Evolutionary conservation across 495 filamentous ascomycete genomes (phyloP), one percentile per base, ranked within the genome.

Genomic region (Tuber microsphaerosporum): DNA sequence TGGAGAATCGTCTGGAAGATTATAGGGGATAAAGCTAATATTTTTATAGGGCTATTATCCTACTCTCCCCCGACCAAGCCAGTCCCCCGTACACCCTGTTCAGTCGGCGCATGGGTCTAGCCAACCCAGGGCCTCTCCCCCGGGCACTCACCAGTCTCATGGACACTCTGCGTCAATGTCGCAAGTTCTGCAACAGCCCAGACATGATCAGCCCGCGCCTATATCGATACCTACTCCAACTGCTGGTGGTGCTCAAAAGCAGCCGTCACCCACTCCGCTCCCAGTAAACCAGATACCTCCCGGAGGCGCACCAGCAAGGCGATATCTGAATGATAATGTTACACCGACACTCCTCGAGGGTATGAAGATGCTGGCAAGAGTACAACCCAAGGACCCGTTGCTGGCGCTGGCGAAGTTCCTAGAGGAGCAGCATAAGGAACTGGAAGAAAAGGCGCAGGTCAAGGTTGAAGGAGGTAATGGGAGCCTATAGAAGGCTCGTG

Each of bases 271-370:
- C 84, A 84, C 34, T 82, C 86, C 48, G 85, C 89, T 80, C 87
- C 88, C 34, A 75, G 85, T 77, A 84, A 88, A 82, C 85, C 89
- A 83, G 68, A 83, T 83, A 17, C 86, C 84, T 3, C 84, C 88
- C 1, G 93, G 97, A 80, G 95, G 95, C 61, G 93, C 92, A 1
- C 93, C 94, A 7, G 92, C 93, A 4, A 88, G 95, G 45, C 89
- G 92, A 75, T 99, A 97, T 84, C 85, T 99, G 83, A 98, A 98
- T 80, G 87, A 90, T 82, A 94, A 93, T 82, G 89, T 99, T 73
- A 94, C 94, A 22, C 91, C 90, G 12, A 88, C 90, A 73, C 82
- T 99, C 77, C 83, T 99, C 46, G 94, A 97, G 80, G 95, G 92
- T 10, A 94, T 99, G 93, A 98, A 97, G 87, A 85, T 88, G 78